Evolutionary conservation across 495 filamentous ascomycete genomes (phyloP), one percentile per base, ranked within the genome.

Genomic region (Penicillium silybi): DNA sequence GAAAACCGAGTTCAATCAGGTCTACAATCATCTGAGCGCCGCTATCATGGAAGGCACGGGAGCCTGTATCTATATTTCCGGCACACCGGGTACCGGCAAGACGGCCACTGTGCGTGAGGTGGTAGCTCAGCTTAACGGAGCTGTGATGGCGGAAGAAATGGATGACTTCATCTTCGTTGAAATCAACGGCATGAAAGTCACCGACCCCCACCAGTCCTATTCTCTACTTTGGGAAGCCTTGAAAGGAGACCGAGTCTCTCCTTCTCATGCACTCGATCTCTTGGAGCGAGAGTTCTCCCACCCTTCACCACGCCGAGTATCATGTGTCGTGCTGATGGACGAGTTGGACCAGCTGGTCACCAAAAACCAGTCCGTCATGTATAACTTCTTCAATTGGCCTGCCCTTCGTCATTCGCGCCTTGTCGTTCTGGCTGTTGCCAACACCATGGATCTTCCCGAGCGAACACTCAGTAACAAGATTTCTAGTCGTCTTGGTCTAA

Each of bases 351-450:
- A 99, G 64, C 81, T 99, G 4, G 95, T 97, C 2, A 99, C 95
- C 18, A 92, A 90, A 53, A 96, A 93, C 63, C 95, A 99, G 59
- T 90, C 88, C 22, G 95, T 99, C 64, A 99, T 99, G 95, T 99
- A 99, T 74, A 99, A 99, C 64, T 99, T 99, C 70, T 99, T 99
- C 82, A 99, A 99, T 63, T 99, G 95, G 95, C 95, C 95, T n/a
- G 85, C 85, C 17, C 80, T 96, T 17, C 83, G 88, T 29, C 90
- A 99, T 64, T 93, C 88, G 25, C 81, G 90, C 41, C 78, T 99
- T 29, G 96, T 97, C 64, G 95, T 99, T 11, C 80, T 99, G 0
- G 95, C 95, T 7, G 95, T 99, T 9, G 95, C 95, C 29, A 99
- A 99, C 68, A 99, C 95, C 18, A 99, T 99, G 95, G 95, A 99